Evolutionary conservation across 345 rosid species (phyloP).

Genomic region (Rhodamnia argentea): DNA sequence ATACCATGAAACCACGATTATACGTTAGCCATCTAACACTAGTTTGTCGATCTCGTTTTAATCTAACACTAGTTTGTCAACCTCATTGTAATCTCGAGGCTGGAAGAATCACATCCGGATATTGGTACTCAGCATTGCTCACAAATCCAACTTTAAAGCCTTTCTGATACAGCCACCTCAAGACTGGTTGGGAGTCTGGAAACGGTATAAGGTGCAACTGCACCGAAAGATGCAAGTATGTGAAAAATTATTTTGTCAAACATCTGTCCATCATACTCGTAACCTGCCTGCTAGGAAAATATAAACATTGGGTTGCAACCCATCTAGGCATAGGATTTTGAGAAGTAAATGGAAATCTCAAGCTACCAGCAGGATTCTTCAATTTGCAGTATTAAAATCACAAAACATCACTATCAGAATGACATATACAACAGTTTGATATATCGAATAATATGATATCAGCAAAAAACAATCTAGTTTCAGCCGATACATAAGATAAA

Average conservation of each 20-base stretch:
- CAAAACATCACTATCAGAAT: neutral
- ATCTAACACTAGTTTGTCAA: slow-evolving; percentile 20
- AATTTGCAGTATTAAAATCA: neutral
- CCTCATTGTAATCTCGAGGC: slow-evolving; percentile 68
- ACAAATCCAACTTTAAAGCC: slow-evolving; percentile 66
- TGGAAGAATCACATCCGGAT: slow-evolving; percentile 76
- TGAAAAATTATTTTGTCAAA: slow-evolving; percentile 72
- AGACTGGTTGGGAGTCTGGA: slow-evolving; percentile 65
- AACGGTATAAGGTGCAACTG: slow-evolving; percentile 77
- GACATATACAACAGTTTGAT: neutral
- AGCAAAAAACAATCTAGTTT: neutral
- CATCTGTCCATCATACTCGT: slow-evolving; percentile 82
- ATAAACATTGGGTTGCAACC: neutral
- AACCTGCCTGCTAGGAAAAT: slow-evolving; percentile 54
- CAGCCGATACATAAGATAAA: neutral
- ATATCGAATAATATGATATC: neutral
- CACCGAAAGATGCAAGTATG: slow-evolving; percentile 75
- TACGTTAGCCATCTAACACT: neutral
- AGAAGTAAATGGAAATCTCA: neutral
- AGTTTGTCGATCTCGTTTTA: slow-evolving; percentile 42
- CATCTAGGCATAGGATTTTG: neutral
- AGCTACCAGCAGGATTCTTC: neutral
- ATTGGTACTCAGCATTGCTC: slow-evolving; percentile 77
- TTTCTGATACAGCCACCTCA: slow-evolving; percentile 59
- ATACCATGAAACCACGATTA: neutral